phyloP scores from a whole-genome alignment of 257 asterid genomes.

The Thymus quinquecostatus region DNA sequence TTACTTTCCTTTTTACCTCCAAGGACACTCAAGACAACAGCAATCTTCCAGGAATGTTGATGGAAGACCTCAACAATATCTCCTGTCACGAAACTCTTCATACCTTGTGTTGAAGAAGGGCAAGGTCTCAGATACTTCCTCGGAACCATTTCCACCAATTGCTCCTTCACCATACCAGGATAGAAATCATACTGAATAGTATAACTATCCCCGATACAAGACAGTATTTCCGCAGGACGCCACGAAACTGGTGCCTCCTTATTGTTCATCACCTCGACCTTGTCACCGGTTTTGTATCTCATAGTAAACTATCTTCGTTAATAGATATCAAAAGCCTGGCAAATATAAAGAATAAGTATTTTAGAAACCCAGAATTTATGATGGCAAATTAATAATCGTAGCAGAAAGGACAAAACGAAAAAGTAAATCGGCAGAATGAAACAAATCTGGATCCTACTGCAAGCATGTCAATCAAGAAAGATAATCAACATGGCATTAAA shows the following conservation, averaged over 20 bases:
- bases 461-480: neutral
- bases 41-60: conserved; percentile 65
- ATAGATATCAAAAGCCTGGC: conserved; percentile 44
- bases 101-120: conserved; percentile 47
- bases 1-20: conserved; percentile 35
- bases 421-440: neutral
- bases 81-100: conserved; percentile 46
- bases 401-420: neutral
- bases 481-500: neutral
- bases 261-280: conserved; percentile 69
- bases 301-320: conserved; percentile 31
- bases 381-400: neutral
- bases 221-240: conserved; percentile 53
- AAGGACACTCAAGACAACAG: conserved; percentile 52
- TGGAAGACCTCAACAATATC: conserved; percentile 74
- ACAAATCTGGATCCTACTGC: conserved; percentile 26
- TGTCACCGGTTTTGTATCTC: conserved; percentile 68
- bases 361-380: neutral
- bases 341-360: conserved; percentile 24
- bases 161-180: conserved; percentile 39
- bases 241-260: conserved; percentile 56
- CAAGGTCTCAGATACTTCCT: conserved; percentile 62
- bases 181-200: conserved; percentile 47
- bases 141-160: conserved; percentile 49
- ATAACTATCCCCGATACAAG: conserved; percentile 49